phyloP scores from a whole-genome alignment of 164 flowering plant genomes.

The Annona cherimola region DNA sequence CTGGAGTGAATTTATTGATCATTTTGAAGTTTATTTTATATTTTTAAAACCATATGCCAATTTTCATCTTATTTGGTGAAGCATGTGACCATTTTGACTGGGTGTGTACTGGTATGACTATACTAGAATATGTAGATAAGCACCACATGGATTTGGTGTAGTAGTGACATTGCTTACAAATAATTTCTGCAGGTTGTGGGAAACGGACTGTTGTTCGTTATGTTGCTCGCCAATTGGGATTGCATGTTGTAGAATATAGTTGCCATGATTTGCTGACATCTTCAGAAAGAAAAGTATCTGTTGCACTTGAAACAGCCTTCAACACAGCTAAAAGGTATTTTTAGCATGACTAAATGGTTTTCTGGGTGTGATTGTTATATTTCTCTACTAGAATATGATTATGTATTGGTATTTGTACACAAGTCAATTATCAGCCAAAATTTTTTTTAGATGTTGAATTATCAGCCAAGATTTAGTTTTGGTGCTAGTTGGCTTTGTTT shows the following conservation, averaged over 20 bases:
- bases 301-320: slow-evolving; percentile 71
- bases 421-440: too few relatives aligned
- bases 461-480: too few relatives aligned
- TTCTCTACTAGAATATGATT: too few relatives aligned
- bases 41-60: too few relatives aligned
- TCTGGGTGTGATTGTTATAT: too few relatives aligned
- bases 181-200: slow-evolving; percentile 66
- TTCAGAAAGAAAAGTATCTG: slow-evolving; percentile 64
- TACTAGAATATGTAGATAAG: background rate
- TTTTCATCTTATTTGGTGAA: background rate
- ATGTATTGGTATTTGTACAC: too few relatives aligned
- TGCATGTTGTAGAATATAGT: slow-evolving; percentile 85
- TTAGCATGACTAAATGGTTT: too few relatives aligned
- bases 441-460: too few relatives aligned
- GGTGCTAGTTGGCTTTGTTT: too few relatives aligned
- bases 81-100: background rate
- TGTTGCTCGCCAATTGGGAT: slow-evolving; percentile 71
- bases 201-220: slow-evolving; percentile 74
- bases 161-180: slow-evolving; percentile 5
- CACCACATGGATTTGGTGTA: background rate
- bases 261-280: slow-evolving; percentile 62
- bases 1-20: background rate
- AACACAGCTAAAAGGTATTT: slow-evolving; percentile 57
- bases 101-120: too few relatives aligned
- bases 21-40: background rate